Evolutionary conservation across 768 basidiomycete genomes (phyloP), one percentile per base, ranked within the genome.

Genomic region (Daedalea quercina): DNA sequence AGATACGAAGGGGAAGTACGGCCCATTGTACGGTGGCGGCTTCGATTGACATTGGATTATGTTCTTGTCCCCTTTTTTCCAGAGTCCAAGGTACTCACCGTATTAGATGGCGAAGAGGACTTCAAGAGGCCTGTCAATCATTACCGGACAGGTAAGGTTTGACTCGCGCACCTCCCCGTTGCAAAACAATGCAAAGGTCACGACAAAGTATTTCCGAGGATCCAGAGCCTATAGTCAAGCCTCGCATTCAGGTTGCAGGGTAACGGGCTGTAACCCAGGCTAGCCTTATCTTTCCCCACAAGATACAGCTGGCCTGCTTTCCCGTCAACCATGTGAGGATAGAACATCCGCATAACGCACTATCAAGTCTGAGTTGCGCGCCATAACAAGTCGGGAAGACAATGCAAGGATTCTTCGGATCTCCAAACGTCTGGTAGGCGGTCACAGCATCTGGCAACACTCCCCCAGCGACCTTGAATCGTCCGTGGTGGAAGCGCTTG

Each of bases 11-110:
- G 67, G 67, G 42, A 69, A 67, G 48, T 66, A 64, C 3, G 65
- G 64, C 0, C 66, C 66, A 43, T 67, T 64, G 51, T 67, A 64
- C 20, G 65, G 67, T n/a, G 57, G 47, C n/a, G 61, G 65, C 66
- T 68, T 24, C 6, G 24, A 23, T 31, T n/a, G 24, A 11, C 31
- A n/a, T 12, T 9, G 17, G 25, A 56, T 22, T 44, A 34, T 46
- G 42, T 45, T 49, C 24, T 17, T 4, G 33, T 23, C 45, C n/a
- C 37, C 13, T 9, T n/a, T 28, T 20, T 9, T 3, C 35, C 6
- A 22, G 22, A 8, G 19, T 43, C 33, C 23, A 37, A n/a, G 35
- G 45, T 33, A 46, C 51, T 28, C 44, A 63, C 65, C 31, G 63
- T 65, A 41, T 67, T 67, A 15, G 65, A 66, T 2, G 62, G 66